phyloP scores from a whole-genome alignment of 139 green algal species.

The Nannochloris sp. region DNA sequence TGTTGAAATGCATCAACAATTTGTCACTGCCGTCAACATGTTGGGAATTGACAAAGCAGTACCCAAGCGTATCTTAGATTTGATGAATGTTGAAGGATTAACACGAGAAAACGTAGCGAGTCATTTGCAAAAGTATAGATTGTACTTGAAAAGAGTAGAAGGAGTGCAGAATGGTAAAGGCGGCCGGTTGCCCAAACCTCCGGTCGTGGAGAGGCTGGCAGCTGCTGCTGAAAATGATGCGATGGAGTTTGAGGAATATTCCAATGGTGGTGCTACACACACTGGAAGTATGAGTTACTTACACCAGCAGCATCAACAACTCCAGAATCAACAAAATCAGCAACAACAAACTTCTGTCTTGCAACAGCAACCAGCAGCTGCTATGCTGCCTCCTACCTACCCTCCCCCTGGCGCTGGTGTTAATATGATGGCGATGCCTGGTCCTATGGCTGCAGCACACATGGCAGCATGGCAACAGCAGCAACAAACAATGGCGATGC shows the following conservation, averaged over 20 bases:
- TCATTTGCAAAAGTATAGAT: slow-evolving; percentile 92
- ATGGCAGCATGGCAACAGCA: slow-evolving; percentile 7
- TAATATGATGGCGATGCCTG: not conserved
- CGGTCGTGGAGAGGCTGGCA: not conserved
- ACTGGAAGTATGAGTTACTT: not conserved
- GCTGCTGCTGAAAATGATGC: not conserved
- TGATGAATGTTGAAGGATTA: slow-evolving; percentile 90
- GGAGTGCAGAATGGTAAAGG: slow-evolving; percentile 1
- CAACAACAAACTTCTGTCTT: not conserved
- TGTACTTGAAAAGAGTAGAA: slow-evolving; percentile 83
- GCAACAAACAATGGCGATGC: slow-evolving; percentile 16
- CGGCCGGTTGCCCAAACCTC: not conserved
- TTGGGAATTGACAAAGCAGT: slow-evolving; percentile 95
- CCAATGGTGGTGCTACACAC: not conserved
- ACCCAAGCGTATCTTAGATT: slow-evolving; percentile 95
- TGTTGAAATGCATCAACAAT: slow-evolving; percentile 93
- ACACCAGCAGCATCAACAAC: no score
- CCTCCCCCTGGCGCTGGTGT: not conserved
- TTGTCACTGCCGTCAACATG: slow-evolving; percentile 89
- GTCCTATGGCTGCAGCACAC: not conserved
- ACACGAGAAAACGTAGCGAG: slow-evolving; percentile 94
- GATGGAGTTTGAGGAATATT: not conserved
- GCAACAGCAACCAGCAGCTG: not conserved
- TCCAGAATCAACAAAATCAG: not conserved
- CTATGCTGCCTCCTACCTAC: not conserved